Base-by-base conservation (phyloP, 257 asterid genomes). In the Capsicum chinense region DNA sequence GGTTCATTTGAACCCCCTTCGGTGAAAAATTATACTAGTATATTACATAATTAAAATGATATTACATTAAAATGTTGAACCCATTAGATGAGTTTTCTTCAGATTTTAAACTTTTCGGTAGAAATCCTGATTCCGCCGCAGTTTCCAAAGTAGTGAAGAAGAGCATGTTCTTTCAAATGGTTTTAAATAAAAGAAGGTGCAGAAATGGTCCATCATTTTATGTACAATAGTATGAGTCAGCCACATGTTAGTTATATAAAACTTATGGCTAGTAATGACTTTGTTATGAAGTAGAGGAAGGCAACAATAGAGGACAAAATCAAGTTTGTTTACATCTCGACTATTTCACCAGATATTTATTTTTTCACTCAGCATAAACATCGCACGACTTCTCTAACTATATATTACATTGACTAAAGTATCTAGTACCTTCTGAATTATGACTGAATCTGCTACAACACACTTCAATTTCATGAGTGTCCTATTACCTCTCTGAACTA, bases 171-270 rank as follows among this genome's bases (percentile, higher is more conserved):
- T 76, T 21, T 7, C 63, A 52, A 74, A 52, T 76, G 81, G 60
- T 73, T 73, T 35, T 73, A 73, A 48, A 48, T 73, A 57, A 79
- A 63, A 33, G 83, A 56, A 59, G 56, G 50, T 16, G 70, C 69
- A 80, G 67, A 79, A 80, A 59, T 82, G 91, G 90, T 88, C 89
- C 87, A 69, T 84, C 86, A 70, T 79, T 83, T 70, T 58, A 52
- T 67, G 83, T 81, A 87, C 88, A 81, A 71, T 76, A 69, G 81
- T 60, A 84, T 82, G 91, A 91, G 79, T 89, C 91, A 88, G 88
- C 90, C 89, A 89, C 93, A 88, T 88, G 92, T 85, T 88, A 84
- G 89, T 86, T 66, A 35, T 88, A 68, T 88, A 84, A 74, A 87
- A 60, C 71, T 68, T 62, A 76, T 76, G 81, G 81, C 7, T 76